Evolutionary conservation across 2,329 filamentous ascomycete genomes (phyloP), one percentile per base, ranked within the genome.

Genomic region (Lasiodiplodia sp.): DNA sequence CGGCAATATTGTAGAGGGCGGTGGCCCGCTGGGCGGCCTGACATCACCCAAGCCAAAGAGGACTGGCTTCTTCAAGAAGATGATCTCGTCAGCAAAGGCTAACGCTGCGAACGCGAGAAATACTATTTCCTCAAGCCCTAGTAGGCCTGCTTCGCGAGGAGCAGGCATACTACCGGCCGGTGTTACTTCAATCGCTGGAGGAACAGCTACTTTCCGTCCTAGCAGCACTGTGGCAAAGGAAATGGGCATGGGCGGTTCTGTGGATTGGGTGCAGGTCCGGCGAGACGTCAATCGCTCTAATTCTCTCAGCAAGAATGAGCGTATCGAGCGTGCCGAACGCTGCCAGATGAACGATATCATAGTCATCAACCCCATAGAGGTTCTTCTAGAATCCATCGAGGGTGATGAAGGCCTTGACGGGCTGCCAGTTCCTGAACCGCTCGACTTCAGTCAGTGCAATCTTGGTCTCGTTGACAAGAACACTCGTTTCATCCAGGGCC

Each of bases 181-280:
- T 1, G 79, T 88, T 8, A 84, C 83, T 16, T 83, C 83, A 0
- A 87, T 91, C 58, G 82, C 86, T 49, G 86, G 87, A 23, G 86
- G 85, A 0, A 77, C 73, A 47, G 72, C 74, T 73, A 70, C 73
- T 44, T 64, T 49, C 18, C 60, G 52, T 70, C 72, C 76, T 1
- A 76, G 70, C n/a, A 18, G 40, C 8, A 63, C 49, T 18, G 81
- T 86, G 4, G 87, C 89, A 16, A 86, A 87, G 68, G 93, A 96
- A 21, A 91, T 91, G 86, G 93, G 91, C 2, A 55, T 60, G 34
- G 65, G 65, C 2, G 86, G 82, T 73, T 83, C 80, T 68, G 87
- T 92, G 16, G 95, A 98, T 78, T 99, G 96, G 94, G 94, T 99
- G n/a, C 94, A 98, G 78, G 94, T 98, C 25, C 91, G 96, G 44